Evolutionary conservation across 2,329 filamentous ascomycete genomes (phyloP), one percentile per base, ranked within the genome.

Genomic region (Diaporthe caulivora): DNA sequence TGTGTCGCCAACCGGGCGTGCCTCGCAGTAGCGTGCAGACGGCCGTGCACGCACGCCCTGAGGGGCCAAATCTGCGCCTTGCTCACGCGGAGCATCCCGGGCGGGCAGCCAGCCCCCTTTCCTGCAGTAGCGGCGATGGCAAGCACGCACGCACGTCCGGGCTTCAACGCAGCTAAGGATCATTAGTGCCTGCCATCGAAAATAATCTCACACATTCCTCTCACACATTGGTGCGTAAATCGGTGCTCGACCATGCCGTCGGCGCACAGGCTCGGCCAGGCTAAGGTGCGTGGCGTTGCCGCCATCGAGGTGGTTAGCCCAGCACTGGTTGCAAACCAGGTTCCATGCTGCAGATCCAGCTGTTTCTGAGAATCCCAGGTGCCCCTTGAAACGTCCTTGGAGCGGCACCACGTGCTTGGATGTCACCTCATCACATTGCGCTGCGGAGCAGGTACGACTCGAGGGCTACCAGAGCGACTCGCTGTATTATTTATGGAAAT

Each of bases 301-400:
- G 42, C 29, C 60, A 37, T 65, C 60, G 34, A 9, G 34, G 34
- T 10, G 60, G 44, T 34, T n/a, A n/a, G 29, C 42, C 17, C 49
- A 11, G 37, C 40, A 62, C 58, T 31, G 40, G 47, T 29, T 6
- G 60, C 42, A 24, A 65, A 67, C 47, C 31, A 10, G 62, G 62
- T 53, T 53, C 62, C 62, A 67, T 53, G 62, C 62, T 40, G 47
- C 62, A 53, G 62, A 67, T 67, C 62, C 62, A 67, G 62, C 31
- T 26, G 47, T 53, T 67, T 53, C 47, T 53, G 62, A 65, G 29
- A 51, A 51, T 53, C 31, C 62, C 47, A 40, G 62, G 31, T 40
- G 44, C 62, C 62, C 62, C 62, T 67, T 67, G 62, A 67, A 67
- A 67, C 62, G 62, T 26, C 62, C 44, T 67, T 67, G 62, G 62